Evolutionary conservation across 768 basidiomycete species (phyloP).

Genomic region (Hortiboletus flavorubellus): DNA sequence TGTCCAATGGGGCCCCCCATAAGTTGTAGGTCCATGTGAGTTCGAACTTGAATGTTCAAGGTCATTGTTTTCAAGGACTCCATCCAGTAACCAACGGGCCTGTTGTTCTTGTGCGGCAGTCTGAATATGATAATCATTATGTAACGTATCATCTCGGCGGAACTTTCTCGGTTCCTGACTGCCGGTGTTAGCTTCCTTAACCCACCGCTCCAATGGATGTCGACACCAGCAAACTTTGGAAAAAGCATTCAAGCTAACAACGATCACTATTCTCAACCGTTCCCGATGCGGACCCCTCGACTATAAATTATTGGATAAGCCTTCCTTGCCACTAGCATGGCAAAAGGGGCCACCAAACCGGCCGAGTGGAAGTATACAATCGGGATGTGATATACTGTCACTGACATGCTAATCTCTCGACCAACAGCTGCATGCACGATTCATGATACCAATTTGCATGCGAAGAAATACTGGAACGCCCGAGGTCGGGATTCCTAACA

Average conservation of each 20-base stretch:
- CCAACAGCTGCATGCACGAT: not conserved
- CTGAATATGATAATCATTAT: too few relatives aligned
- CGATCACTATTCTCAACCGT: not conserved
- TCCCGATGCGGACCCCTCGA: not conserved
- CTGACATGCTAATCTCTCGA: not conserved
- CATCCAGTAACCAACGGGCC: not conserved
- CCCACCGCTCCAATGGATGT: too few relatives aligned
- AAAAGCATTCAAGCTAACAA: too few relatives aligned
- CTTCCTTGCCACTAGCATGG: not conserved
- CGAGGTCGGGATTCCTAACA: not conserved
- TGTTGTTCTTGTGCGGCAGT: not conserved
- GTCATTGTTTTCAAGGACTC: not conserved
- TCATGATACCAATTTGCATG: not conserved
- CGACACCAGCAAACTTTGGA: not conserved
- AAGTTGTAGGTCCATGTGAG: slow-evolving; percentile 6
- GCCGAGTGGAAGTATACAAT: not conserved
- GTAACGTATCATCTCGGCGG: too few relatives aligned
- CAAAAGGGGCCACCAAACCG: not conserved
- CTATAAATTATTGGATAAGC: not conserved
- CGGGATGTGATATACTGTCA: not conserved
- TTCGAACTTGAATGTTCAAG: too few relatives aligned
- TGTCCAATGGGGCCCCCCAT: too few relatives aligned
- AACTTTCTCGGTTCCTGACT: too few relatives aligned
- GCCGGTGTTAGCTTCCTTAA: too few relatives aligned
- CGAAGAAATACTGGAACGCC: not conserved